A percentile compares a stretch with the other conserved stretches of the same genome.
phyloP scores from a whole-genome alignment of 345 rosid genomes.

The Lepidium africanum region DNA sequence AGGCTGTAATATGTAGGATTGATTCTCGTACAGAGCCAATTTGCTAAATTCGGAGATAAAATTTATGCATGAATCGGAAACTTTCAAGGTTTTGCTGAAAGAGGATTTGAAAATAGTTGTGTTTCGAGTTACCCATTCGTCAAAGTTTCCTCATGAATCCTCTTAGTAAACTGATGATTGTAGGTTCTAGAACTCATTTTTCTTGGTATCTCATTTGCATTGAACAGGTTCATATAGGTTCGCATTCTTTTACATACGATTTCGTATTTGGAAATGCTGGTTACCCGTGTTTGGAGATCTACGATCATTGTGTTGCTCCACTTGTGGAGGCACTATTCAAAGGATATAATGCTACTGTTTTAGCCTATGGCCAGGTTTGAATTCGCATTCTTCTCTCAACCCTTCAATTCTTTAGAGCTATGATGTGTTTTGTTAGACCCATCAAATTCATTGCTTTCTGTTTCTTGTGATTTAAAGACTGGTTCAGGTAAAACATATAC shows the following conservation, averaged over 20 bases:
- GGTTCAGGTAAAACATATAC: slow-evolving; percentile 95
- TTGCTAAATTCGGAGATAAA: neutral
- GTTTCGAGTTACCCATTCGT: neutral
- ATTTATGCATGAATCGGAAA: neutral
- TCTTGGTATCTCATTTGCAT: neutral
- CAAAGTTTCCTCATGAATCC: neutral
- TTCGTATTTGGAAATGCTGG: slow-evolving; percentile 55
- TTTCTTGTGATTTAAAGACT: slow-evolving; percentile 39
- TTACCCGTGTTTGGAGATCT: slow-evolving; percentile 42
- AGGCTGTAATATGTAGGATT: neutral
- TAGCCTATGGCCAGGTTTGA: slow-evolving; percentile 94
- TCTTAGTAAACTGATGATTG: neutral
- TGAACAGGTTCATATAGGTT: slow-evolving; percentile 74
- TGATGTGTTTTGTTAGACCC: neutral
- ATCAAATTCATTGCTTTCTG: neutral
- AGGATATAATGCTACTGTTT: slow-evolving; percentile 93
- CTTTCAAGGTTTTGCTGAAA: neutral
- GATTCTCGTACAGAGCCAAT: neutral
- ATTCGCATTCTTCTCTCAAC: neutral
- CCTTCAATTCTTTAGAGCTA: neutral
- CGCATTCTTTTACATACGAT: slow-evolving; percentile 83
- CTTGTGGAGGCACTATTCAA: slow-evolving; percentile 76
- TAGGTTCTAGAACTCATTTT: neutral
- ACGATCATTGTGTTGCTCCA: slow-evolving; percentile 70
- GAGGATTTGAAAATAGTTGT: neutral